Conservation (phyloP, 176 grass and related monocot species). For the Triticum dicoccoides region DNA sequence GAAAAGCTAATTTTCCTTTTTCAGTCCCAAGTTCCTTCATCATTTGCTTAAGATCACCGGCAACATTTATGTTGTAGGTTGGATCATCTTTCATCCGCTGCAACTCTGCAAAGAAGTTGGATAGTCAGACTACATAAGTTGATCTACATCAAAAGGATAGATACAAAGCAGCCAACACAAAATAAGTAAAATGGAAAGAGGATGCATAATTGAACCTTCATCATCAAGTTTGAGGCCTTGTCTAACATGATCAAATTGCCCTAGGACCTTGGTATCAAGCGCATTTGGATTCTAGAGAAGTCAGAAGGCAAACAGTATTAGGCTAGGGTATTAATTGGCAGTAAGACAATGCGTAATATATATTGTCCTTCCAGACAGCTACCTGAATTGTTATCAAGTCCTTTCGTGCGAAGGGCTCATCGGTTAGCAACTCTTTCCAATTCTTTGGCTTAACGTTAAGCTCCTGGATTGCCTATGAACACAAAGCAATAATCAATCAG, state of each 20-base stretch:
- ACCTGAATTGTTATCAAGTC: constrained; percentile 99
- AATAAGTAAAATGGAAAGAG: constrained; percentile 7
- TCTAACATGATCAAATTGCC: constrained; percentile 93
- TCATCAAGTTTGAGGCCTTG: constrained; percentile 94
- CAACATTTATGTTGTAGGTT: constrained; percentile 89
- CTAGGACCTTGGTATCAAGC: constrained; percentile 78
- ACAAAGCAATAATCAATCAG: constrained; percentile 4
- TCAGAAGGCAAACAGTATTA: constrained; percentile 26
- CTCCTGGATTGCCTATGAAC: constrained; percentile 78
- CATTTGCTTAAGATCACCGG: constrained; percentile 98
- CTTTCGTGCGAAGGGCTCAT: constrained; percentile 80
- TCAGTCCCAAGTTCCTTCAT: constrained; percentile 94
- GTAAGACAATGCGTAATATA: neutral
- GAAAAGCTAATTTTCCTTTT: constrained; percentile 73
- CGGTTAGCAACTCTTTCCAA: constrained; percentile 96
- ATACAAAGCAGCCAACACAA: constrained; percentile 7
- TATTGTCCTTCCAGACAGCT: constrained; percentile 23
- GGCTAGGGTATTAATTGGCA: constrained; percentile 3
- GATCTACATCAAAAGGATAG: neutral
- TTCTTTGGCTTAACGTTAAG: constrained; percentile 94
- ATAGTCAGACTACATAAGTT: neutral
- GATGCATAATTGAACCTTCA: constrained; percentile 56
- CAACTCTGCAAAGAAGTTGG: constrained; percentile 47
- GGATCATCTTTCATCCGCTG: constrained; percentile 92
- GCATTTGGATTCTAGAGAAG: constrained; percentile 76